Evolutionary conservation across 177 flowering plant genomes (phyloP).

Genomic region (Vitis hybrid): DNA sequence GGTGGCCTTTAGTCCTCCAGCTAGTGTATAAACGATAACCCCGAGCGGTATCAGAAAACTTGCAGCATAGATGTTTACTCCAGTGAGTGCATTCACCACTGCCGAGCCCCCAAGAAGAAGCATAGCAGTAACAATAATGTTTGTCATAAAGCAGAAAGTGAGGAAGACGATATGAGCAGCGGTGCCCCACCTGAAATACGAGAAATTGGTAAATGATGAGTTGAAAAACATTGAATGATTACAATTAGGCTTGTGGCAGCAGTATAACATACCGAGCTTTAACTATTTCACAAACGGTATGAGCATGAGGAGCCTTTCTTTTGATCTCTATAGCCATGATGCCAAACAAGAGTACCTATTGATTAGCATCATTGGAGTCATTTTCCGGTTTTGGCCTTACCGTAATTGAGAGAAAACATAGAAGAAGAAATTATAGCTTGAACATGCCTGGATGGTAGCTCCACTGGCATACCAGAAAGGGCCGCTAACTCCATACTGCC

Average conservation of each 20-base stretch:
- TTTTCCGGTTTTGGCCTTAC: not conserved
- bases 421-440: not conserved
- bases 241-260: not conserved
- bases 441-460: conserved; percentile 83
- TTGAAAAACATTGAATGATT: not conserved
- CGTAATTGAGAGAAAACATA: not conserved
- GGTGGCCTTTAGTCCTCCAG: conserved; percentile 96
- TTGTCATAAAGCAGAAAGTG: conserved; percentile 82
- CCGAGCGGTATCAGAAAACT: conserved; percentile 96
- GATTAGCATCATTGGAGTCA: not conserved
- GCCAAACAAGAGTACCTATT: conserved; percentile 90
- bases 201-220: not conserved
- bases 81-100: conserved; percentile 94
- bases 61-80: conserved; percentile 92
- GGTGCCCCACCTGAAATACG: conserved; percentile 69
- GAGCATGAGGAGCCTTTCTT: conserved; percentile 95
- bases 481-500: conserved; percentile 95
- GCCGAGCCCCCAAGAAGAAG: conserved; percentile 98
- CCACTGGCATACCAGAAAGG: conserved; percentile 99
- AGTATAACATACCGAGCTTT: conserved; percentile 64
- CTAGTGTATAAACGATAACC: conserved; percentile 84
- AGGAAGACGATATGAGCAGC: conserved; percentile 85
- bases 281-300: conserved; percentile 93
- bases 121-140: conserved; percentile 96
- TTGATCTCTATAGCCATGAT: conserved; percentile 95